Conservation (phyloP, 2,329 filamentous ascomycete species). For the Fusarium buharicum region DNA sequence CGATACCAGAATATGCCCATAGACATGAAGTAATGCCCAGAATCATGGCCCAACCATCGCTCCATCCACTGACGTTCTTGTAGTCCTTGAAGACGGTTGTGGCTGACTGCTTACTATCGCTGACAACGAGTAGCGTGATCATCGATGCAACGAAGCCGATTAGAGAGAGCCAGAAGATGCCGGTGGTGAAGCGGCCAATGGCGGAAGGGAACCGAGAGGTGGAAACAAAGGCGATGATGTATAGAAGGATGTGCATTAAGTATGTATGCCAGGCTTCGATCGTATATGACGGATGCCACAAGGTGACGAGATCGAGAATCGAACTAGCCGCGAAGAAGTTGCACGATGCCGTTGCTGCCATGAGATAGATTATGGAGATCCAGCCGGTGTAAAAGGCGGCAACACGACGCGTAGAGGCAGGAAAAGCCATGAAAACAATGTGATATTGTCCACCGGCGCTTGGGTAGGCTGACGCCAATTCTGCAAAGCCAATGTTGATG, state of each 20-base stretch:
- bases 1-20: conserved; percentile 41
- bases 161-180: conserved; percentile 38
- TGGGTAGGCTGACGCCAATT: conserved; percentile 43
- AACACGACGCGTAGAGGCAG: conserved; percentile 34
- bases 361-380: conserved; percentile 43
- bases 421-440: conserved; percentile 44
- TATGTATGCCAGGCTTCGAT: conserved; percentile 43
- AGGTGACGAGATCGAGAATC: conserved; percentile 34
- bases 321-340: conserved; percentile 44
- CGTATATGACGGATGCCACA: conserved; percentile 37
- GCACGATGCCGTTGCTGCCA: conserved; percentile 41
- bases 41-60: conserved; percentile 41
- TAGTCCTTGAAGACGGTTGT: conserved; percentile 39
- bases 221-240: conserved; percentile 35
- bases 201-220: conserved; percentile 38
- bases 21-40: conserved; percentile 40
- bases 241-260: conserved; percentile 39
- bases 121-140: conserved; percentile 35
- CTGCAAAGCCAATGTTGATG: conserved; percentile 42
- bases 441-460: conserved; percentile 45
- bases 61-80: conserved; percentile 41
- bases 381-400: conserved; percentile 43
- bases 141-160: conserved; percentile 42
- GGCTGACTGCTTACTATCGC: conserved; percentile 32
- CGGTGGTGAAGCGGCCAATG: conserved; percentile 40